Conservation (phyloP, 805 yeast species). For the Ogataea allantospora region DNA sequence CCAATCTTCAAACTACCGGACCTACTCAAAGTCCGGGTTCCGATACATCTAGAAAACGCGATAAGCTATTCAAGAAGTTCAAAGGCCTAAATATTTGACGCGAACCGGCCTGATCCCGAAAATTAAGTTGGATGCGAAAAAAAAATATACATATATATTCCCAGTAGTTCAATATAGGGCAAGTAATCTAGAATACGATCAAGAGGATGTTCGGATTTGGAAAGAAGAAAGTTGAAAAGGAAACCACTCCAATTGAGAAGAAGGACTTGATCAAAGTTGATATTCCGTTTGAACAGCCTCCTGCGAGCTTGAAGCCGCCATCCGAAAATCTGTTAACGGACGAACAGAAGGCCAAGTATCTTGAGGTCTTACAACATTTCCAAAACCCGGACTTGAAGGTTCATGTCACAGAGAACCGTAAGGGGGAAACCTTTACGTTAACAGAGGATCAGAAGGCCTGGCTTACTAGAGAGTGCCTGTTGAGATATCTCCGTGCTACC, state of each 20-base stretch:
- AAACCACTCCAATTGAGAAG: background rate
- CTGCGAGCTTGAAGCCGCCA: slow-evolving; percentile 51
- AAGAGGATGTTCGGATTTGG: slow-evolving; percentile 28
- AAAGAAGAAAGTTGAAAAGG: slow-evolving; percentile 23
- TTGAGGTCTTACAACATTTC: slow-evolving; percentile 63
- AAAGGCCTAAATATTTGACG: slow-evolving; percentile 22
- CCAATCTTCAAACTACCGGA: slow-evolving; percentile 2
- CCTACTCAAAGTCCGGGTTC: slow-evolving; percentile 9
- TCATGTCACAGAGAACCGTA: slow-evolving; percentile 44
- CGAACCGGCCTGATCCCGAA: slow-evolving; percentile 4
- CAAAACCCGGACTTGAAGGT: slow-evolving; percentile 48
- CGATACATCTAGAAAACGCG: slow-evolving; percentile 18
- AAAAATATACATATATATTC: background rate
- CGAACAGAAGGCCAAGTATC: slow-evolving; percentile 60
- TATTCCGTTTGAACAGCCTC: slow-evolving; percentile 57
- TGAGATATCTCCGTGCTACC: slow-evolving; percentile 89
- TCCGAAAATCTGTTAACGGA: slow-evolving; percentile 42
- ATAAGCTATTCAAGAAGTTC: slow-evolving; percentile 25
- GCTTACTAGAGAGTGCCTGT: slow-evolving; percentile 88
- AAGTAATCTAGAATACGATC: background rate
- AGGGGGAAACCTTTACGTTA: slow-evolving; percentile 37
- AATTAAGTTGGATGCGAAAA: background rate
- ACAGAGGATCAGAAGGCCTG: slow-evolving; percentile 72
- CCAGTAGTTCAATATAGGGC: background rate
- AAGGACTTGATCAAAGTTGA: slow-evolving; percentile 25